Conservation (phyloP, 73 alveolate genomes). For the Tetrahymena elliotti region DNA sequence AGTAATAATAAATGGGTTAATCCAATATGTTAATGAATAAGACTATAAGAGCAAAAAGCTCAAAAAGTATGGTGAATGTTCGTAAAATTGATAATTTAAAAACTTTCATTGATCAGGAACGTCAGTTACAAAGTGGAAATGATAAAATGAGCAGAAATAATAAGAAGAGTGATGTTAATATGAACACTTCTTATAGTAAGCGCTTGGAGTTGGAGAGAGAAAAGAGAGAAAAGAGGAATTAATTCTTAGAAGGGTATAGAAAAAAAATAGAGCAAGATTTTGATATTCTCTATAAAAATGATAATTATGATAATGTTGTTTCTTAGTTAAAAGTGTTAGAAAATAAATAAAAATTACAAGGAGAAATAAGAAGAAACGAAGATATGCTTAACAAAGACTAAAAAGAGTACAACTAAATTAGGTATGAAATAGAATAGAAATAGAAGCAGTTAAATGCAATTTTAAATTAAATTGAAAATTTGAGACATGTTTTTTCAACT, state of each 20-base stretch:
- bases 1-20: background rate
- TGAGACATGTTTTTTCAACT: background rate
- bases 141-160: background rate
- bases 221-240: background rate
- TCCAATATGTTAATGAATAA: background rate
- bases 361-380: background rate
- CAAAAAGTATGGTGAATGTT: background rate
- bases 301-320: background rate
- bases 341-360: background rate
- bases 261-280: background rate
- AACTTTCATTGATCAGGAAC: background rate
- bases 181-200: background rate
- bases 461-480: background rate
- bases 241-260: background rate
- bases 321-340: background rate
- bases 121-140: background rate
- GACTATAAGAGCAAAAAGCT: background rate
- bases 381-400: background rate
- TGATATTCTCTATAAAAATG: background rate
- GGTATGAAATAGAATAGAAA: background rate
- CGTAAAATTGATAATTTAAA: background rate
- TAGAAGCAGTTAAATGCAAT: background rate
- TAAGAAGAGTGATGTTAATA: background rate
- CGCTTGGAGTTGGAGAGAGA: background rate
- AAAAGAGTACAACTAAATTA: background rate